Percentiles rank a stretch among this genome's conserved stretches.
Conservation (phyloP, 306 rosid species). For the Quercus robur region DNA sequence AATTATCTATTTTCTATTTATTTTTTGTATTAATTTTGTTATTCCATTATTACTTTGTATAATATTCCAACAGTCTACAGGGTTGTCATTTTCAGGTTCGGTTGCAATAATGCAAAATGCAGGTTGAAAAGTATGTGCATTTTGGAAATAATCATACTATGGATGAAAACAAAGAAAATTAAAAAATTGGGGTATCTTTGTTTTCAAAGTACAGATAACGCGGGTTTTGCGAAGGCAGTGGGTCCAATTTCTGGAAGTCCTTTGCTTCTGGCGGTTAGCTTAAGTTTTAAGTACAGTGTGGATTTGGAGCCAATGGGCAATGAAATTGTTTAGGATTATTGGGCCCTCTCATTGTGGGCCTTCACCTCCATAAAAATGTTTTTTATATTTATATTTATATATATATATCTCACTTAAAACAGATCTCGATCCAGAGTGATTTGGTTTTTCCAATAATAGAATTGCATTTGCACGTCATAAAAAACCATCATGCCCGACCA, state of each 20-base stretch:
- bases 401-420: neutral
- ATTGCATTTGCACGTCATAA: neutral
- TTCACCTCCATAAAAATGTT: neutral
- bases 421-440: too few relatives aligned
- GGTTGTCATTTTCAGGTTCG: too few relatives aligned
- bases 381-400: too few relatives aligned
- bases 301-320: neutral
- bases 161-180: neutral
- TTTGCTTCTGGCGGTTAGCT: neutral
- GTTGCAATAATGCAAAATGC: too few relatives aligned
- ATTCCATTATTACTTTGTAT: too few relatives aligned
- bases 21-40: too few relatives aligned
- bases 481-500: too few relatives aligned
- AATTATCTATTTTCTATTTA: too few relatives aligned
- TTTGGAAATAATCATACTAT: too few relatives aligned
- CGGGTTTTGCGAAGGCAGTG: neutral
- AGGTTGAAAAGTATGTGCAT: too few relatives aligned
- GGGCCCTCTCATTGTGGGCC: neutral
- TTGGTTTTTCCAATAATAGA: neutral
- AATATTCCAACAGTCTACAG: too few relatives aligned
- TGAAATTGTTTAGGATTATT: neutral
- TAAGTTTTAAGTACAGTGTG: neutral
- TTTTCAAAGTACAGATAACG: neutral
- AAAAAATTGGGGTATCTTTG: neutral
- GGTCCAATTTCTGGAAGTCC: neutral